Conservation (phyloP, 2,329 filamentous ascomycete species). For the Phyllosticta citribraziliensis region DNA sequence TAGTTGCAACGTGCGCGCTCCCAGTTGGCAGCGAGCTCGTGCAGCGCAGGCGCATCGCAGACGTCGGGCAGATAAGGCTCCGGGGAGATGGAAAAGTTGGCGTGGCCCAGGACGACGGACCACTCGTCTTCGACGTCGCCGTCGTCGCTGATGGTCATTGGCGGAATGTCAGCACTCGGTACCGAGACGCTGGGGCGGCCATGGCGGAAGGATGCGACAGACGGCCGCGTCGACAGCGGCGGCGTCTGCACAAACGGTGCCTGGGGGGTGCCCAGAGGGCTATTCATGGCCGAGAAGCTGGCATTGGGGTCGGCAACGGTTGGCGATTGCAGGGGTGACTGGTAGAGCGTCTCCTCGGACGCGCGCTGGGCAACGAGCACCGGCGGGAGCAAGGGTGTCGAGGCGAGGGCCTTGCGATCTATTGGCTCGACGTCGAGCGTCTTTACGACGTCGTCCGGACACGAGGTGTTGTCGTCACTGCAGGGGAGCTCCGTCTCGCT, state of each 20-base stretch:
- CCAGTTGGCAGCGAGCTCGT: constrained; percentile 68
- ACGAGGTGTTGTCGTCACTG: constrained; percentile 14
- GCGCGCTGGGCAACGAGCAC: constrained; percentile 54
- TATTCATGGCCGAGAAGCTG: constrained; percentile 33
- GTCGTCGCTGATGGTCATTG: constrained; percentile 53
- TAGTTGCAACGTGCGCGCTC: constrained; percentile 75
- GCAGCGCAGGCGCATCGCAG: constrained; percentile 51
- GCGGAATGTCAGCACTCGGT: constrained; percentile 48
- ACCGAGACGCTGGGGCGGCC: constrained; percentile 34
- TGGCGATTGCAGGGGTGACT: constrained; percentile 81
- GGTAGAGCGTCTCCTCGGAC: constrained; percentile 45
- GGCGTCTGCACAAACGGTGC: constrained; percentile 51
- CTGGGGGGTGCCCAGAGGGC: constrained; percentile 41
- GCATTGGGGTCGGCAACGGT: constrained; percentile 55
- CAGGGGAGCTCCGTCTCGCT: constrained; percentile 19
- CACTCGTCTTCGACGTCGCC: constrained; percentile 66
- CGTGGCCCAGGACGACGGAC: constrained; percentile 78
- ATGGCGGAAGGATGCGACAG: constrained; percentile 60
- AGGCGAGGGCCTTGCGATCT: constrained; percentile 54
- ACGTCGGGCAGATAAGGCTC: constrained; percentile 63
- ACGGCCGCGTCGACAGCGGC: constrained; percentile 67
- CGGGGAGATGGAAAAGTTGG: constrained; percentile 82
- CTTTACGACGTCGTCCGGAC: constrained; percentile 27
- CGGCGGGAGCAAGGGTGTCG: constrained; percentile 78
- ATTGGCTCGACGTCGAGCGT: constrained; percentile 41